phyloP scores from a whole-genome alignment of 495 filamentous ascomycete genomes.

The Hypoxylon fuscum region DNA sequence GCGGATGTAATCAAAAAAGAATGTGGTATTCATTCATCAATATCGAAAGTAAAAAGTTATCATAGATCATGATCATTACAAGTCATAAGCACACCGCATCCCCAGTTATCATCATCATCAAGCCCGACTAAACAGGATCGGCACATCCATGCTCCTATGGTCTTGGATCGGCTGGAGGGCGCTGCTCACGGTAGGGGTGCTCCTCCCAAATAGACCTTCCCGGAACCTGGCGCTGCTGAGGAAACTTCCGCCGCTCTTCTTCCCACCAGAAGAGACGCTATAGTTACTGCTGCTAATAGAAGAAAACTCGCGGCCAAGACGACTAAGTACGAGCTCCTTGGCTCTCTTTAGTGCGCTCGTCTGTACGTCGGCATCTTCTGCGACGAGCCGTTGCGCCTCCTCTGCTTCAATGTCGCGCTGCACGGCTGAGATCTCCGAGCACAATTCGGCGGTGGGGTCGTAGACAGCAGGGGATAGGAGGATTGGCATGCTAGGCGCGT shows the following conservation, averaged over 20 bases:
- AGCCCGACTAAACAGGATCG: constrained; percentile 60
- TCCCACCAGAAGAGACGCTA: constrained; percentile 22
- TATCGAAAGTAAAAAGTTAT: constrained; percentile 13
- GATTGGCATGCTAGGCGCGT: constrained; percentile 51
- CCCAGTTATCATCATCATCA: constrained; percentile 10
- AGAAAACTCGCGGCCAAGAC: constrained; percentile 54
- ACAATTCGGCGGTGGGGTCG: constrained; percentile 51
- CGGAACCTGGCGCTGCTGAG: constrained; percentile 46
- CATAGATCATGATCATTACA: constrained; percentile 39
- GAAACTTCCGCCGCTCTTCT: constrained; percentile 40
- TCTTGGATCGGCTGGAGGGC: constrained; percentile 27
- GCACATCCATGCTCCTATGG: constrained; percentile 56
- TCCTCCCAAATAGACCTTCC: constrained; percentile 55
- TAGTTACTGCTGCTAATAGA: constrained; percentile 1
- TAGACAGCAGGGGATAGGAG: constrained; percentile 57
- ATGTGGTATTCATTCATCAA: constrained; percentile 20
- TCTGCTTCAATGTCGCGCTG: constrained; percentile 54
- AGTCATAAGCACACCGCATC: constrained; percentile 32
- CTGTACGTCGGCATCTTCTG: constrained; percentile 53
- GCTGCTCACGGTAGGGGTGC: constrained; percentile 38
- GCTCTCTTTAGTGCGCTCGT: constrained; percentile 53
- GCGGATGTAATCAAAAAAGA: constrained; percentile 21
- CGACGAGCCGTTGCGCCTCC: constrained; percentile 46
- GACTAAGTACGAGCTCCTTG: constrained; percentile 56
- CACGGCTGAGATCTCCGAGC: constrained; percentile 52